Conservation (phyloP, 2,329 filamentous ascomycete genomes). For the Graphiopsis chlorocephala region DNA sequence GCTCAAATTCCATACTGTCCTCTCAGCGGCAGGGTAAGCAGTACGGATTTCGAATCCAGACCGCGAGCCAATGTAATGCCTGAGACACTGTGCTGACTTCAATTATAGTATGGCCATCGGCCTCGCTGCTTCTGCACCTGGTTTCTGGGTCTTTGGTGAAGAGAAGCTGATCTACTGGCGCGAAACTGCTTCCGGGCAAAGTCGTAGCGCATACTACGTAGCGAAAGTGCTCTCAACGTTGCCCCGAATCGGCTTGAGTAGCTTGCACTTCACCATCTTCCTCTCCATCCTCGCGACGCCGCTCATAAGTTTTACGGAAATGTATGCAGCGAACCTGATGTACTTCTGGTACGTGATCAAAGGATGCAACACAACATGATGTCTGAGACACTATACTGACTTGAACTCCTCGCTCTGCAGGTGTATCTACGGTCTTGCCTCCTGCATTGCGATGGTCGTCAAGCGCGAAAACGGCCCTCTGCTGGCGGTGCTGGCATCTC, state of each 20-base stretch:
- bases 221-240: constrained; percentile 55
- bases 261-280: constrained; percentile 55
- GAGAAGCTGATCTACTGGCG: constrained; percentile 55
- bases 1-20: neutral
- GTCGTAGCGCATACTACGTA: constrained; percentile 54
- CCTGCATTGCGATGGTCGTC: constrained; percentile 53
- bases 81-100: neutral
- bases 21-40: neutral
- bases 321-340: constrained; percentile 51
- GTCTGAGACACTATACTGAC: too few relatives aligned
- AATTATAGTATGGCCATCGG: constrained; percentile 50
- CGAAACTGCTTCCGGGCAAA: constrained; percentile 58
- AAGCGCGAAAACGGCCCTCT: constrained; percentile 57
- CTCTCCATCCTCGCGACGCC: constrained; percentile 51
- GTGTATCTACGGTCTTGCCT: constrained; percentile 57
- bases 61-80: neutral
- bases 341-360: constrained; percentile 49
- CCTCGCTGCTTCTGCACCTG: constrained; percentile 54
- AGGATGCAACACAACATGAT: too few relatives aligned
- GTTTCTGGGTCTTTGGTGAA: constrained; percentile 57
- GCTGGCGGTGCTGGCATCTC: constrained; percentile 53
- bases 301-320: constrained; percentile 49
- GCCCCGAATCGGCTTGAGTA: constrained; percentile 51
- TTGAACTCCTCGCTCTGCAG: too few relatives aligned
- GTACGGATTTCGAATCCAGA: neutral